Conservation (phyloP, 768 basidiomycete species). For the Amanita molliuscula region DNA sequence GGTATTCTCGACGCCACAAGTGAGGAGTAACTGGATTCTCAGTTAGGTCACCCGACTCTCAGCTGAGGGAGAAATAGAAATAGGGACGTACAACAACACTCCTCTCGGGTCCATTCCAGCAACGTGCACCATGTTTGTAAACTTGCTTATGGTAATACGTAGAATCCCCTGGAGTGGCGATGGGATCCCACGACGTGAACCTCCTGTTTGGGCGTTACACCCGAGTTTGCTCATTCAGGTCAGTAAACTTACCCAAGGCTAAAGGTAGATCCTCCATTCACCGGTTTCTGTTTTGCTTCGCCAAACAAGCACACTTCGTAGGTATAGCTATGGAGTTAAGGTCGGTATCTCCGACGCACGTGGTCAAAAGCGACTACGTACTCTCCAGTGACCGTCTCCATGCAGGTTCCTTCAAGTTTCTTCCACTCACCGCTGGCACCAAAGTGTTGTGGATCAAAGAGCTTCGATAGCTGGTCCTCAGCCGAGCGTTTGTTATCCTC, state of each 20-base stretch:
- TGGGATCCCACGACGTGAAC: conserved; percentile 75
- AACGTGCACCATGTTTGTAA: conserved; percentile 78
- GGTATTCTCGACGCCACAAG: conserved; percentile 81
- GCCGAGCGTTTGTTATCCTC: conserved; percentile 45
- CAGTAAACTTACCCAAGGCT: conserved; percentile 69
- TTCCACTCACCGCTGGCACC: conserved; percentile 90
- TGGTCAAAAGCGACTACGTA: conserved; percentile 30
- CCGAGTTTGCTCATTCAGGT: background rate
- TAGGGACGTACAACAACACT: conserved; percentile 55
- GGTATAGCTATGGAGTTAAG: conserved; percentile 54
- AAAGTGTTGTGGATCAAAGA: conserved; percentile 58
- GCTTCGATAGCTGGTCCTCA: conserved; percentile 46
- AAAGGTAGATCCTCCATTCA: conserved; percentile 61
- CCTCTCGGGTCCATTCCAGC: conserved; percentile 95
- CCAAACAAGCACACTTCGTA: conserved; percentile 93
- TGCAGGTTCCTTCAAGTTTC: conserved; percentile 76
- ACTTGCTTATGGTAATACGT: conserved; percentile 76
- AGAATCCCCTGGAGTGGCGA: conserved; percentile 45
- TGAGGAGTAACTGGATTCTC: conserved; percentile 52
- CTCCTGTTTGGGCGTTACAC: conserved; percentile 30
- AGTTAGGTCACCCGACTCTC: background rate
- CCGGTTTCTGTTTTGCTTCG: conserved; percentile 80
- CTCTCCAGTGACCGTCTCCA: conserved; percentile 84
- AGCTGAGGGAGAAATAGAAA: background rate
- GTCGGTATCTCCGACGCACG: background rate